Base-by-base conservation (phyloP, 1,139 yeast genomes). In the Wickerhamomyces sp. region DNA sequence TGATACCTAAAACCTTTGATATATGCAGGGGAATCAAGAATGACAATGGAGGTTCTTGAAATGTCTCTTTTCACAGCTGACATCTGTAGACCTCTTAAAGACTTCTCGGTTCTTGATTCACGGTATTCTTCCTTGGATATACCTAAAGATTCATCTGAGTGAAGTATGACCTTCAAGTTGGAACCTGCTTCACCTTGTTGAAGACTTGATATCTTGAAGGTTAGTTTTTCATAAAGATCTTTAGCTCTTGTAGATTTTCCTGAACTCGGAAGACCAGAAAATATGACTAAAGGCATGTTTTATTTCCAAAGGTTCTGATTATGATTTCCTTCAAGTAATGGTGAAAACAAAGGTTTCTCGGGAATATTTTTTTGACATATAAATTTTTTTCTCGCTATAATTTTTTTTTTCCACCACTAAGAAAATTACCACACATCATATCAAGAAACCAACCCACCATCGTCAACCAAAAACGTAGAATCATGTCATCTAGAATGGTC, bases 1-100 rank as follows among this genome's bases (percentile, higher is more conserved):
- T 93, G 99, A 65, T 94, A 93, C 49, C 99, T 72, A 62, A 90
- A 90, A 0, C 99, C 99, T 61, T 93, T 94, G 60, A 94, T 94
- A 62, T 94, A 94, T 27, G 90, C 84, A 60, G 90, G 70, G 2
- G 94, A 78, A 64, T 93, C 99, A 46, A 93, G 72, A 23, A 93
- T 80, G 2, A 93, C 97, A 40, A 93, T 75, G 31, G 78, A 83
- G 30, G 75, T 72, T 40, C 83, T 74, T 4, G 85, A 72, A 9
- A 94, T 67, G 52, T 85, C 89, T 54, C 97, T 73, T 59, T 89
- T 89, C 13, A 93, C 95, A 0, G 95, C 95, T 0, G 95, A 79
- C 68, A 90, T 83, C 57, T 91, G 96, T 31, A 78, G 75, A 0
- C 95, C 95, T 47, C 99, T 72, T 1, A 90, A 81, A 27, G 84